Percentiles rank a stretch among this genome's conserved stretches.
These are phyloP conservation scores for Astrocystis sublimbata DNA, from an alignment of 495 filamentous ascomycete genomes.

Conservation along the genomic window DNA sequence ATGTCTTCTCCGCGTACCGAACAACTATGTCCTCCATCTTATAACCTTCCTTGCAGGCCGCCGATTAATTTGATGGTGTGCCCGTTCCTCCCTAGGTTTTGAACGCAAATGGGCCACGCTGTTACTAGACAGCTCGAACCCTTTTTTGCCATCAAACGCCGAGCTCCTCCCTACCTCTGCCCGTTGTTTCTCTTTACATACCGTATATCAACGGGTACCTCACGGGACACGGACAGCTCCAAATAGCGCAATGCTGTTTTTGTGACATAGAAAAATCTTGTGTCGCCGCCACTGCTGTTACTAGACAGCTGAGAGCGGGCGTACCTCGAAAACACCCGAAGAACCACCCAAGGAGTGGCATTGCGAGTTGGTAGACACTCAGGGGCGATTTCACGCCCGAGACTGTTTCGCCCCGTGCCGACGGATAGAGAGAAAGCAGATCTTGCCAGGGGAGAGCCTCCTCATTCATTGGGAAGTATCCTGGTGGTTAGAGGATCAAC, in stretches of 20 bases:
- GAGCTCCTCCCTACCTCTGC: neutral
- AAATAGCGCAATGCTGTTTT: constrained; percentile 6
- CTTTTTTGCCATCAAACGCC: neutral
- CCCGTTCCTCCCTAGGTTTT: neutral
- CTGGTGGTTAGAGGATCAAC: neutral
- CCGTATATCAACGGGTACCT: neutral
- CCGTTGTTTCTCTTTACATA: neutral
- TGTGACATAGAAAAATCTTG: neutral
- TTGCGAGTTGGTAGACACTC: neutral
- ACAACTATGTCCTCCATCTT: neutral
- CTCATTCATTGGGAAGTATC: neutral
- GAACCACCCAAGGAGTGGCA: neutral
- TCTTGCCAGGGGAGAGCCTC: neutral
- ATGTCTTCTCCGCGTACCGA: neutral
- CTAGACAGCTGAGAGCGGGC: constrained; percentile 28
- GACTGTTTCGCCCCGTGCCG: neutral
- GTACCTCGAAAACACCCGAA: neutral
- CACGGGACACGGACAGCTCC: neutral
- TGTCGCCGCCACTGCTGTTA: constrained; percentile 27
- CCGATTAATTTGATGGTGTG: neutral
- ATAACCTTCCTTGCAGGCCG: neutral
- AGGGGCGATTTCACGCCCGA: neutral
- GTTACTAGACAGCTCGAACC: constrained; percentile 19
- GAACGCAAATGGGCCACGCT: constrained; percentile 1
- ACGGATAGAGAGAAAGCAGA: neutral